These are phyloP conservation scores for Tripterygium wilfordii DNA, from an alignment of 177 flowering plant species.

Conservation along the genomic window DNA sequence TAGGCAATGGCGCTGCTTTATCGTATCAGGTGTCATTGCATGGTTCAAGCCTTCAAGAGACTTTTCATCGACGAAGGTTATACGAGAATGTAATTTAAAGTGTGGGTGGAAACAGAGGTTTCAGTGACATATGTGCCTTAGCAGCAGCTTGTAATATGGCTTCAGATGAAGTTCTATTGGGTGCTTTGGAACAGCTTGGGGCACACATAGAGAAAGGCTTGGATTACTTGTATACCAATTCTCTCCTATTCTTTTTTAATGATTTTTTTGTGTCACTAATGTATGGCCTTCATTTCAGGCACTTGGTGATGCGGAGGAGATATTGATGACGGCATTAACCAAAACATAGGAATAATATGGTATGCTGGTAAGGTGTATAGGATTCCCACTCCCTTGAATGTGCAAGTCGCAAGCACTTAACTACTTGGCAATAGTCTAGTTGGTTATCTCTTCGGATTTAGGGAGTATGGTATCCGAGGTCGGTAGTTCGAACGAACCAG, in stretches of 20 bases:
- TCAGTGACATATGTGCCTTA: slow-evolving; percentile 30
- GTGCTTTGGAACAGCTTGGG: slow-evolving; percentile 91
- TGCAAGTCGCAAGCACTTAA: too few relatives aligned
- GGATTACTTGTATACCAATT: too few relatives aligned
- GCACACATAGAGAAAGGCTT: slow-evolving; percentile 77
- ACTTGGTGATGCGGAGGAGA: slow-evolving; percentile 74
- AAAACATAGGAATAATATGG: slow-evolving; percentile 78
- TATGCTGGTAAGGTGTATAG: too few relatives aligned
- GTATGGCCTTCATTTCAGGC: slow-evolving; percentile 25
- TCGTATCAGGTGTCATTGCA: slow-evolving; percentile 73
- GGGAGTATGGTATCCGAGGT: too few relatives aligned
- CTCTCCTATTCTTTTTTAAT: too few relatives aligned
- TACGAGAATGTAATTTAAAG: slow-evolving; percentile 56
- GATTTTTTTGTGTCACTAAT: slow-evolving; percentile 1
- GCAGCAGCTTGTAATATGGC: slow-evolving; percentile 72
- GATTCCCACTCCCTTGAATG: too few relatives aligned
- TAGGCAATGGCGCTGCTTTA: slow-evolving; percentile 58
- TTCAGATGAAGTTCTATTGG: slow-evolving; percentile 49
- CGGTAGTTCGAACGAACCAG: too few relatives aligned
- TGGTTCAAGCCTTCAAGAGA: slow-evolving; percentile 41
- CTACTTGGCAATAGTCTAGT: too few relatives aligned
- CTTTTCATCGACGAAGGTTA: slow-evolving; percentile 47
- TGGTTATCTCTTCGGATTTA: too few relatives aligned
- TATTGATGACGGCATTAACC: slow-evolving; percentile 65
- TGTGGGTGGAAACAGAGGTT: slow-evolving; percentile 30